Percentiles rank a stretch among this genome's conserved stretches.
phyloP scores from a whole-genome alignment of 768 basidiomycete genomes.

The Cantharellus anzutake region DNA sequence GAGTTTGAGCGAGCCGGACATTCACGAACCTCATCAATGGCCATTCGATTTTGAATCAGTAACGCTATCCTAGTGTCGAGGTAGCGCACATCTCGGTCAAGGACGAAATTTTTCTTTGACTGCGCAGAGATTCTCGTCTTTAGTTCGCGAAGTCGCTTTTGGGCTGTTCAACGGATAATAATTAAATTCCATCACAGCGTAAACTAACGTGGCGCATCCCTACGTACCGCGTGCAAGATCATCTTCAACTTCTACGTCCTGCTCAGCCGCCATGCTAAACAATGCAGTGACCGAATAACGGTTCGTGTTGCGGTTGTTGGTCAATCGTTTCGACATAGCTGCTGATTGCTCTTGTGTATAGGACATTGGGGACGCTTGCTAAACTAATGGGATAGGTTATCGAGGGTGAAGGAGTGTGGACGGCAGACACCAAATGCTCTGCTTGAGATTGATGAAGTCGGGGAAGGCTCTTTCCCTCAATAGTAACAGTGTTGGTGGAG shows the following conservation, averaged over 20 bases:
- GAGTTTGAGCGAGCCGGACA: background rate
- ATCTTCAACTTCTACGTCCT: conserved; percentile 95
- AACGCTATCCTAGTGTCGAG: conserved; percentile 93
- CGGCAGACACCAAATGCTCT: background rate
- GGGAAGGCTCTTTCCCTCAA: background rate
- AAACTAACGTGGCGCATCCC: background rate
- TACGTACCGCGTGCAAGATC: conserved; percentile 78
- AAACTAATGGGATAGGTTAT: background rate
- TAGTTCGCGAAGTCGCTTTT: conserved; percentile 89
- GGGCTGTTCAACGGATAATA: conserved; percentile 33
- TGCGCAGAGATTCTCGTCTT: conserved; percentile 96
- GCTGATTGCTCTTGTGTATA: conserved; percentile 8
- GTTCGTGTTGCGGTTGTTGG: conserved; percentile 76
- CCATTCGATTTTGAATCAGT: conserved; percentile 97
- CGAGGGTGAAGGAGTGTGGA: background rate
- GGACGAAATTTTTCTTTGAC: conserved; percentile 99
- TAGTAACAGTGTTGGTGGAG: too few relatives aligned
- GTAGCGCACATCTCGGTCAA: conserved; percentile 96
- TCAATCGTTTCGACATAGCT: conserved; percentile 28
- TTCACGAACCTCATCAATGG: conserved; percentile 63
- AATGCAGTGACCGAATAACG: conserved; percentile 90
- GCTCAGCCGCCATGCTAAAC: conserved; percentile 96
- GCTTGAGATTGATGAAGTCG: background rate
- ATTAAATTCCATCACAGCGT: background rate
- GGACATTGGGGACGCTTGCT: conserved; percentile 4